Evolutionary conservation across 2,329 filamentous ascomycete genomes (phyloP).

Genomic region (Apiospora sp.): DNA sequence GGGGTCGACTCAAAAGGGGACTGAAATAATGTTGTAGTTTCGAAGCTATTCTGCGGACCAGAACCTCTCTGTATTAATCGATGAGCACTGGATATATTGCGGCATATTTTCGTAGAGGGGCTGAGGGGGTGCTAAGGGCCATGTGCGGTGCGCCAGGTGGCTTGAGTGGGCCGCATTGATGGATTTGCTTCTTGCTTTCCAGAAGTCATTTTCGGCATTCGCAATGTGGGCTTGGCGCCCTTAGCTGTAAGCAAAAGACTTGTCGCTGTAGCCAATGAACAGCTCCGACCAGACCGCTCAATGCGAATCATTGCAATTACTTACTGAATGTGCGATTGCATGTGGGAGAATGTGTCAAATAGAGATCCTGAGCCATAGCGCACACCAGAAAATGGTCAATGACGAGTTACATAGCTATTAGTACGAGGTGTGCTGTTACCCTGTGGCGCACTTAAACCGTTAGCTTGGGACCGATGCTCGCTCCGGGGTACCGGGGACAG

Average conservation of each 20-base stretch:
- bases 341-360: not conserved
- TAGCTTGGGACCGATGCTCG: slow-evolving; percentile 24
- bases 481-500: slow-evolving; percentile 41
- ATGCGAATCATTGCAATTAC: slow-evolving; percentile 14
- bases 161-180: slow-evolving; percentile 1
- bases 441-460: slow-evolving; percentile 15
- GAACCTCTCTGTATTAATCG: not conserved
- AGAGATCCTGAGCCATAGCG: not conserved
- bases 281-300: not conserved
- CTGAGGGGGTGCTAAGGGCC: not conserved
- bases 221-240: slow-evolving; percentile 6
- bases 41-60: not conserved
- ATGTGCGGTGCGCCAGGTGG: not conserved
- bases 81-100: not conserved
- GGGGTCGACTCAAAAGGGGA: not conserved
- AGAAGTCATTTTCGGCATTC: not conserved
- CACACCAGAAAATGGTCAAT: not conserved
- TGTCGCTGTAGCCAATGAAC: slow-evolving; percentile 9
- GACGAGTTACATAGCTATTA: slow-evolving; percentile 7
- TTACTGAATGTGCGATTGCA: not conserved
- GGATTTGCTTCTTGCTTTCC: slow-evolving; percentile 1
- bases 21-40: not conserved
- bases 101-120: not conserved
- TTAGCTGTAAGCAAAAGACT: not conserved
- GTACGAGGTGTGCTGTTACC: not conserved